Base-by-base conservation (phyloP, 257 asterid genomes). In the Paraleonurus japonicus region DNA sequence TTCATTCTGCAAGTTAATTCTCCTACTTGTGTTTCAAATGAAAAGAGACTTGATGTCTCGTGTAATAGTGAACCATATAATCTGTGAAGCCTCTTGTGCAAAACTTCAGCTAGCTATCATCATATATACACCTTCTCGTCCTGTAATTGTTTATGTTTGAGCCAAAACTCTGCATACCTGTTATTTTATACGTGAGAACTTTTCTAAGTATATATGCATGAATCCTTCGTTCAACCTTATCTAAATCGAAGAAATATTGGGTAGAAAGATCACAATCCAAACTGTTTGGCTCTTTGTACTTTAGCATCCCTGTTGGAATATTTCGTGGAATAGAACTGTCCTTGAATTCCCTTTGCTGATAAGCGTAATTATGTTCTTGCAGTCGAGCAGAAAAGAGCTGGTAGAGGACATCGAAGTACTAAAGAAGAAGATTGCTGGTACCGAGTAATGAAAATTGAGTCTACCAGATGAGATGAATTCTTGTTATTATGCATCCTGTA, bases 401-500 rank as follows among this genome's bases (percentile, higher is more conserved):
- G 94, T 81, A 11, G 73, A 84, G 48, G 97, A 93, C 70, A 83
- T 93, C 23, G 98, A 93, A 81, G 79, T 73, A n/a, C 55, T 90
- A 79, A 93, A 93, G 92, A 93, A 87, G 94, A 90, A 90, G 85
- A 89, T 93, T 71, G 80, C 95, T 15, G 98, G 98, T 73, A 80
- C 94, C 20, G 63, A 12, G 51, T 32, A 11, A 17, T 45, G 50
- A 11, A 50, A 57, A 41, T 53, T 37, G 5, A 28, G 16, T 23
- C 74, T 33, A 57, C 61, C 22, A 48, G 48, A n/a, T 41, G 48
- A 5, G 64, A 43, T 30, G 0, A 63, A n/a, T 50, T 48, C 57
- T 11, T 73, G 59, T 43, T 22, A 17, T 15, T 41, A 33, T 51
- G 60, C 28, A 47, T 61, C 70, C 17, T 62, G 70, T 67, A 63